These are phyloP conservation scores for Apiospora koreana DNA, from an alignment of 2,329 filamentous ascomycete genomes.

Conservation along the genomic window DNA sequence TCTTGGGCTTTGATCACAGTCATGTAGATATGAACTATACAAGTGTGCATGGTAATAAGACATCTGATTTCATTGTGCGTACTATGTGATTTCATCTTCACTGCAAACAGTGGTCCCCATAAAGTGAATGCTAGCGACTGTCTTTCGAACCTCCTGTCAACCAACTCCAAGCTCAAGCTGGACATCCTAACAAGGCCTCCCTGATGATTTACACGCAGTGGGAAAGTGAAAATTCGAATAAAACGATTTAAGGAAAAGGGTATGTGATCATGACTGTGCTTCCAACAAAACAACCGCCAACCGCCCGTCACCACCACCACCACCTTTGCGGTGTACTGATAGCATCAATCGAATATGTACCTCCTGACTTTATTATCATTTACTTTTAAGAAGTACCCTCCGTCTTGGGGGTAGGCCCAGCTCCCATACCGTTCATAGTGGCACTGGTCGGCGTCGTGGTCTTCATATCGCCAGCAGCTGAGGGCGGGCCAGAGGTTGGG, in stretches of 20 bases:
- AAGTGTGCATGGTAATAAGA: no score
- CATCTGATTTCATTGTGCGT: background rate
- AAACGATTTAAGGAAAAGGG: slow-evolving; percentile 10
- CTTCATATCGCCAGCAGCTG: slow-evolving; percentile 54
- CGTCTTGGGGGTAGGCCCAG: slow-evolving; percentile 43
- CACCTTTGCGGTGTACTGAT: slow-evolving; percentile 4
- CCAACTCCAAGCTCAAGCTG: slow-evolving; percentile 14
- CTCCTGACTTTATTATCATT: slow-evolving; percentile 1
- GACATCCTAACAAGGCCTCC: slow-evolving; percentile 15
- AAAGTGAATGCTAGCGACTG: slow-evolving; percentile 20
- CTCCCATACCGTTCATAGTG: slow-evolving; percentile 30
- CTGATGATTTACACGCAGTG: slow-evolving; percentile 19
- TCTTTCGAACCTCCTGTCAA: slow-evolving; percentile 19
- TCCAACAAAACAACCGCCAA: background rate
- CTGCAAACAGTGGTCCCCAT: background rate
- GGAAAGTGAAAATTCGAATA: background rate
- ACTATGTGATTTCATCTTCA: background rate
- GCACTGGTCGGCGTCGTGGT: slow-evolving; percentile 28
- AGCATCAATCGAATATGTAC: slow-evolving; percentile 6
- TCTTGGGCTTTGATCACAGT: no score
- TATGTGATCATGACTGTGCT: slow-evolving; percentile 12
- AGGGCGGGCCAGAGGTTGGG: slow-evolving; percentile 47
- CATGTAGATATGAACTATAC: no score
- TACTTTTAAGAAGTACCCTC: slow-evolving; percentile 36
- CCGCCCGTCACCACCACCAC: background rate